Percentiles rank a stretch among this genome's conserved stretches.
phyloP scores from a whole-genome alignment of 306 rosid species.

The Adenanthera pavonina region DNA sequence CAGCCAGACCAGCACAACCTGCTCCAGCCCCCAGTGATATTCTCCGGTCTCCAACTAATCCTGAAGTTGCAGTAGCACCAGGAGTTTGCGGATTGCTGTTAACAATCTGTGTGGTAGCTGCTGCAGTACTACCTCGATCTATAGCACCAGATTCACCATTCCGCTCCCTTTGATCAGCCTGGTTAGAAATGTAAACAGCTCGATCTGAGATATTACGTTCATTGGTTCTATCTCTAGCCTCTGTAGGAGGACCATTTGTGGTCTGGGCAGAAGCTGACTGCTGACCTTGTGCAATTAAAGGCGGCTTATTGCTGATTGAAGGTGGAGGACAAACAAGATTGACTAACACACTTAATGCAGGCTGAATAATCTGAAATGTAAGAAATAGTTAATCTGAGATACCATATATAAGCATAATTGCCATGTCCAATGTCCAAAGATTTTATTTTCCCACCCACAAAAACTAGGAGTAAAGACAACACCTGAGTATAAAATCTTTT shows the following conservation, averaged over 20 bases:
- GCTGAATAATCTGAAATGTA: conserved; percentile 88
- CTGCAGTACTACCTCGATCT: conserved; percentile 59
- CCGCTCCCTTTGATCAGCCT: conserved; percentile 74
- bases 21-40: conserved; percentile 94
- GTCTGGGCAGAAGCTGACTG: conserved; percentile 68
- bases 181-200: conserved; percentile 54
- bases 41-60: conserved; percentile 95
- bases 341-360: conserved; percentile 89
- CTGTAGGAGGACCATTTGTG: conserved; percentile 57
- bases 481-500: conserved; percentile 26
- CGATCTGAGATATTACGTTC: conserved; percentile 76
- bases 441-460: conserved; percentile 15
- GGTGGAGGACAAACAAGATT: conserved; percentile 99
- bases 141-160: conserved; percentile 62
- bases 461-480: conserved; percentile 26
- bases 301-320: conserved; percentile 90
- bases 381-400: conserved; percentile 33
- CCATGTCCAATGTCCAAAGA: conserved; percentile 26
- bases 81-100: conserved; percentile 64
- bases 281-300: conserved; percentile 69
- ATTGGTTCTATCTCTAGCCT: conserved; percentile 74
- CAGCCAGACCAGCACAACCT: conserved; percentile 94
- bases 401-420: conserved; percentile 10
- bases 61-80: conserved; percentile 68
- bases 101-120: conserved; percentile 45